Base-by-base conservation (phyloP, 352 stramenopile genomes). In the Phytophthora megakarya region DNA sequence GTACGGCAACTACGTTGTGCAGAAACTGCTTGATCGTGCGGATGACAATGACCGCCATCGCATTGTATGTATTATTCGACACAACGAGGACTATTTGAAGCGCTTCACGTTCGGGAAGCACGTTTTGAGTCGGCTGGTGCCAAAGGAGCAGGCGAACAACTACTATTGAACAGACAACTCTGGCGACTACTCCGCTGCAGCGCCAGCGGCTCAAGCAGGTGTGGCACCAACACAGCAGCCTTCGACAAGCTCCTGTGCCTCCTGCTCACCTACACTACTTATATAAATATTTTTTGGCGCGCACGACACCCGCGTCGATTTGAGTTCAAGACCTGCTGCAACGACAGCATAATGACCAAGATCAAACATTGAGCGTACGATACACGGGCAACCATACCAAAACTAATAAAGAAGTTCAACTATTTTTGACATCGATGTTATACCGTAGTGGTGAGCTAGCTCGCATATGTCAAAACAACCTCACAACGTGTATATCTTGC, bases 1-100 rank as follows among this genome's bases (percentile, higher is more conserved):
- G 70, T 98, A 98, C 65, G 95, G 89, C 40, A 98, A 98, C 75
- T 98, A 98, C 67, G 95, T 98, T 32, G 94, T 98, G 19, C 93
- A 98, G 74, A 98, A 98, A 70, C 81, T 98, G 50, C 88, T 98
- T 35, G 94, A 98, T 58, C 86, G 95, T 21, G 89, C 91, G 3
- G 85, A 97, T 61, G 68, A 86, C 39, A 65, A 73, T 33, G 90
- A 98, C 66, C 85, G 88, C 38, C 77, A 92, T 49, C 83, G 80
- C 15, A 96, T 98, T 69, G 81, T 96, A 64, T 90, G 78, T 70
- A 95, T 97, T 70, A 93, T 98, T 62, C 78, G 82, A 54, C 81
- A 94, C 63, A 95, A 98, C 65, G 90, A 92, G 12, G 74, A 87
- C 32, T 93, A 97, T 60, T 72, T 98, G 52, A 96, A 96, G 75